These are phyloP conservation scores for Talaromyces thailandensis DNA, from an alignment of 495 filamentous ascomycete species.

Conservation along the genomic window DNA sequence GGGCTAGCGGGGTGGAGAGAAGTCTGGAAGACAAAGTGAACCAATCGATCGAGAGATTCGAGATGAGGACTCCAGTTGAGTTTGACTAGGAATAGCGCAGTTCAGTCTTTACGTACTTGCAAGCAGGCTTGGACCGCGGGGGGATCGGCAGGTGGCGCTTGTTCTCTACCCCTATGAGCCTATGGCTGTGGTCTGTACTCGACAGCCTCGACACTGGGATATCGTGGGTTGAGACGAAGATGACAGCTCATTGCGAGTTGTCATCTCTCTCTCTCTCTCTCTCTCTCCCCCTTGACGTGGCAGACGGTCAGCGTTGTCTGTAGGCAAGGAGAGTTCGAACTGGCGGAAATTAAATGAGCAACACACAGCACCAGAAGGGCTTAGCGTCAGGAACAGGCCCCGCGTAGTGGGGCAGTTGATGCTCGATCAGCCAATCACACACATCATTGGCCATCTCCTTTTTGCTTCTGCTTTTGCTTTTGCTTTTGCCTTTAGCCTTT, in stretches of 20 bases:
- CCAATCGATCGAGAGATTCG: no score
- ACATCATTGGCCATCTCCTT: not conserved
- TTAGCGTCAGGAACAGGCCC: slow-evolving; percentile 4
- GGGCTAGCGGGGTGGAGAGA: not conserved
- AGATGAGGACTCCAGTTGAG: not conserved
- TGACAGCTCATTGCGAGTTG: not conserved
- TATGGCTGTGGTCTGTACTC: not conserved
- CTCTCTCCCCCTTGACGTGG: no score
- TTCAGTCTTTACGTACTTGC: not conserved
- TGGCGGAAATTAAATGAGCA: not conserved
- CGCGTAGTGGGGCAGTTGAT: not conserved
- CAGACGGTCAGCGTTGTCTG: not conserved
- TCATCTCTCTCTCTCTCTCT: not conserved
- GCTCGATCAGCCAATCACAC: not conserved
- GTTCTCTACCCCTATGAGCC: not conserved
- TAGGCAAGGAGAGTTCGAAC: not conserved
- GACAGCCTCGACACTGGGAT: not conserved
- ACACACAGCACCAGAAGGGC: not conserved
- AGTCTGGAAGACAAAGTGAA: not conserved
- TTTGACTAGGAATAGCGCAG: not conserved
- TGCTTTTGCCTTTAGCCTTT: not conserved
- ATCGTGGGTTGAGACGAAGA: not conserved
- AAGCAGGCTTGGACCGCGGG: not conserved
- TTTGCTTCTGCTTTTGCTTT: not conserved
- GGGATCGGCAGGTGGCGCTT: not conserved